These are phyloP conservation scores for Candida multigemmis DNA, from an alignment of 805 yeast species.

Conservation along the genomic window DNA sequence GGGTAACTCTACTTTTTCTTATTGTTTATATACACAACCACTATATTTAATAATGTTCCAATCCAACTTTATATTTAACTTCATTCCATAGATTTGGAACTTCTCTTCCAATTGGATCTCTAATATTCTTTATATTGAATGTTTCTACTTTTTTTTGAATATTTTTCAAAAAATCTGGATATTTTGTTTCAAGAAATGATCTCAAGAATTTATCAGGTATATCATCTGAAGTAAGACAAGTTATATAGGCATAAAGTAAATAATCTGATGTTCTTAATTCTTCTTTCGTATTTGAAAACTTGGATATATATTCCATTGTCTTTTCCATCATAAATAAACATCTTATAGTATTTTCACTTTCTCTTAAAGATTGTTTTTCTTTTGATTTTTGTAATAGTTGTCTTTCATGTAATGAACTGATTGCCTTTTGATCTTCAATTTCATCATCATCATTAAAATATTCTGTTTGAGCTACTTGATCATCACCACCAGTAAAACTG, in stretches of 20 bases:
- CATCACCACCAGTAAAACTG: slow-evolving; percentile 9
- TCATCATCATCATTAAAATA: slow-evolving; percentile 11
- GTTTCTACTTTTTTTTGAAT: slow-evolving; percentile 3
- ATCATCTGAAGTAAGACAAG: slow-evolving; percentile 16
- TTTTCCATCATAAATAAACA: slow-evolving; percentile 18
- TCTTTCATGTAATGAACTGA: slow-evolving; percentile 30
- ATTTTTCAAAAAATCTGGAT: slow-evolving; percentile 15
- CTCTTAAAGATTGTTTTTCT: slow-evolving; percentile 17
- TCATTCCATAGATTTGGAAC: slow-evolving; percentile 29
- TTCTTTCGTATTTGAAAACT: too few species aligned
- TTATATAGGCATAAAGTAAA: slow-evolving; percentile 31
- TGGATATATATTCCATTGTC: too few species aligned
- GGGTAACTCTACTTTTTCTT: slow-evolving; percentile 2
- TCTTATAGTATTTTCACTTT: slow-evolving; percentile 21
- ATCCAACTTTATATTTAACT: slow-evolving; percentile 9
- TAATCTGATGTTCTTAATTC: too few species aligned
- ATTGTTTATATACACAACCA: too few species aligned
- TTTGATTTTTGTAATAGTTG: slow-evolving; percentile 25
- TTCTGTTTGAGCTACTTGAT: slow-evolving; percentile 19
- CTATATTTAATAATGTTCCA: slow-evolving; percentile 6
- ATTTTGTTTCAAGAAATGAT: slow-evolving; percentile 20
- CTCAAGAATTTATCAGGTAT: slow-evolving; percentile 35
- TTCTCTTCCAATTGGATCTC: slow-evolving; percentile 17
- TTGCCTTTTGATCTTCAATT: slow-evolving; percentile 13
- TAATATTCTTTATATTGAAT: slow-evolving; percentile 4